Evolutionary conservation across 2,329 filamentous ascomycete genomes (phyloP).

Genomic region (Epichloe typhina): DNA sequence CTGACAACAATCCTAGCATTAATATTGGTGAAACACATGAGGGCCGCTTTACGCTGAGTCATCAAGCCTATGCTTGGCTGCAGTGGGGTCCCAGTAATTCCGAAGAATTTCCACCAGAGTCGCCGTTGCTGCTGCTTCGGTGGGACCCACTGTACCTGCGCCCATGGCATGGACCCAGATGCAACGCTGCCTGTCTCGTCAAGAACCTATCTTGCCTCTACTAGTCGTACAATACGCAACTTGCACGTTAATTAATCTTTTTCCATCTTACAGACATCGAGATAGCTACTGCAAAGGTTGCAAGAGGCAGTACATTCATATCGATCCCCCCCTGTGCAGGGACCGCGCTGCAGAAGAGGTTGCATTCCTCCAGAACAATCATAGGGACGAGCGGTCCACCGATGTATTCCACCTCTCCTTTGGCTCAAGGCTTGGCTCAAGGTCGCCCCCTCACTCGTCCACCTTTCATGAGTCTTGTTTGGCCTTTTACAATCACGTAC

Average conservation of each 20-base stretch:
- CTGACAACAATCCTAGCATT: too few species aligned
- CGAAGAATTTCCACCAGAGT: too few species aligned
- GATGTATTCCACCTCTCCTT: neutral
- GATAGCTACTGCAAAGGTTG: too few species aligned
- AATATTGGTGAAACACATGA: too few species aligned
- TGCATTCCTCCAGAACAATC: neutral
- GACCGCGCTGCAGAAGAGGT: neutral
- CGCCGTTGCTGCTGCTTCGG: too few species aligned
- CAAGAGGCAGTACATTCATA: neutral
- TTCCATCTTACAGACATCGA: too few species aligned
- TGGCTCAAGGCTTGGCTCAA: neutral
- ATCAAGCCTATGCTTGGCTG: neutral
- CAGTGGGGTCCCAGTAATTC: too few species aligned
- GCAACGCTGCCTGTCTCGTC: too few species aligned
- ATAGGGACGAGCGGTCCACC: neutral
- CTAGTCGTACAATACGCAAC: neutral
- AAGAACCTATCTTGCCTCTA: too few species aligned
- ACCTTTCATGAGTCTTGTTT: neutral
- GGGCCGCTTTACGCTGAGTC: neutral
- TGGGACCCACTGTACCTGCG: too few species aligned
- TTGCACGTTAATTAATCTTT: neutral
- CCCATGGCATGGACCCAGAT: neutral
- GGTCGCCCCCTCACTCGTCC: neutral
- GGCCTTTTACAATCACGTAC: neutral
- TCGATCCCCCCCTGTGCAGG: neutral